These are phyloP conservation scores for Glycine soja DNA, from an alignment of 306 rosid genomes.

Conservation along the genomic window DNA sequence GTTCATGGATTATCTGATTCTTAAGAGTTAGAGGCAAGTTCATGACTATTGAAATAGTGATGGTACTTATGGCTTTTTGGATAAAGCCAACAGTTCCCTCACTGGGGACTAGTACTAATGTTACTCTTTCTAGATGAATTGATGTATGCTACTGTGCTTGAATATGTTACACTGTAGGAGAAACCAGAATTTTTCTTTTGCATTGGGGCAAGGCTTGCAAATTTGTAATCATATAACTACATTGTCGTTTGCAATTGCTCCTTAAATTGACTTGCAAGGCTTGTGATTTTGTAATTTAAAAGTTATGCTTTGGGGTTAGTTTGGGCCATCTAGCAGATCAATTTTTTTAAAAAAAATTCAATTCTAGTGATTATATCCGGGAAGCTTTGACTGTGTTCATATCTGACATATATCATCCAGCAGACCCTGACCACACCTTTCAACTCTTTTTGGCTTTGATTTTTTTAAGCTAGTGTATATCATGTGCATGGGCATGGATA, in stretches of 20 bases:
- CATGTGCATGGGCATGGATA: background rate
- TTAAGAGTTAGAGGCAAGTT: slow-evolving; percentile 22
- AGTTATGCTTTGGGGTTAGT: background rate
- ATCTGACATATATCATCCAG: slow-evolving; percentile 25
- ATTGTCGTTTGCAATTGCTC: slow-evolving; percentile 8
- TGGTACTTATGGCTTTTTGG: background rate
- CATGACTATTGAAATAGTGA: background rate
- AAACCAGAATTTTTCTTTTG: slow-evolving; percentile 16
- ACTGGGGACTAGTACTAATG: slow-evolving; percentile 24
- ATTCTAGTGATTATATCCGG: background rate
- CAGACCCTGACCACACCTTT: background rate
- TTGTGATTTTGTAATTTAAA: slow-evolving; percentile 1
- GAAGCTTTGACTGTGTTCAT: slow-evolving; percentile 26
- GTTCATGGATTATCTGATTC: slow-evolving; percentile 36
- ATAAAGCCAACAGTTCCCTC: slow-evolving; percentile 14
- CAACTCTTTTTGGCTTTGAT: background rate
- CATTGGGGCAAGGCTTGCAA: background rate
- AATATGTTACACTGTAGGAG: slow-evolving; percentile 31
- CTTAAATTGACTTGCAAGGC: slow-evolving; percentile 36
- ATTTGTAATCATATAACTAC: slow-evolving; percentile 27
- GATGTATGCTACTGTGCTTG: background rate
- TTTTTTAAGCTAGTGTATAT: slow-evolving; percentile 14
- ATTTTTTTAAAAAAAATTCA: background rate
- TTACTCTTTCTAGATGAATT: slow-evolving; percentile 11
- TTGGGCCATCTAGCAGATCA: slow-evolving; percentile 14